Percentiles rank a stretch among this genome's conserved stretches.
phyloP scores from a whole-genome alignment of 495 filamentous ascomycete species.

The Halenospora varia region DNA sequence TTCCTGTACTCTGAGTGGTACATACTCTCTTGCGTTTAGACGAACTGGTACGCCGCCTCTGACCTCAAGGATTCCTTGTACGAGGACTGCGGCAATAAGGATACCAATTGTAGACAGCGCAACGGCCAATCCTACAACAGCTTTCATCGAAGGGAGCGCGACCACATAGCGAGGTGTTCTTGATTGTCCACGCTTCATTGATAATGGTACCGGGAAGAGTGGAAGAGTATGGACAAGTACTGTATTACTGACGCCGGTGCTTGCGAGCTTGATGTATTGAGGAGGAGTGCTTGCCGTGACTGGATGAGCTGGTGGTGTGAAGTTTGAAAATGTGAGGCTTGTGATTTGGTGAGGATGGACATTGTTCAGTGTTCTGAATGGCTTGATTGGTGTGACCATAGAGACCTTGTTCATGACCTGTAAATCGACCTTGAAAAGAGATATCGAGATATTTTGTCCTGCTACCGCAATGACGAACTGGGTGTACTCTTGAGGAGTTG shows the following conservation, averaged over 20 bases:
- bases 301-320: slow-evolving; percentile 51
- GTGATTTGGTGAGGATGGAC: slow-evolving; percentile 88
- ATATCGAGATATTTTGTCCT: slow-evolving; percentile 77
- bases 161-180: slow-evolving; percentile 62
- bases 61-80: slow-evolving; percentile 66
- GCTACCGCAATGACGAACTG: slow-evolving; percentile 80
- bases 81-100: slow-evolving; percentile 29
- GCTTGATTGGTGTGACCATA: slow-evolving; percentile 52
- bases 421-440: slow-evolving; percentile 68
- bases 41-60: slow-evolving; percentile 56
- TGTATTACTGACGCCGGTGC: slow-evolving; percentile 79
- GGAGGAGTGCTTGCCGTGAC: slow-evolving; percentile 40
- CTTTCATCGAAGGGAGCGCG: slow-evolving; percentile 42
- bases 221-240: slow-evolving; percentile 82
- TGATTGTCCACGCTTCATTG: slow-evolving; percentile 38
- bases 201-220: slow-evolving; percentile 46
- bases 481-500: slow-evolving; percentile 46
- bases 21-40: slow-evolving; percentile 42
- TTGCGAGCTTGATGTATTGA: slow-evolving; percentile 75
- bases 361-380: slow-evolving; percentile 59
- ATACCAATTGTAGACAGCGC: slow-evolving; percentile 44
- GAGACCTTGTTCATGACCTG: slow-evolving; percentile 38
- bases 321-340: slow-evolving; percentile 72
- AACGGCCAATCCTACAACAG: slow-evolving; percentile 36
- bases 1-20: slow-evolving; percentile 27